A percentile compares a stretch with the other conserved stretches of the same genome.
Conservation (phyloP, 2,329 filamentous ascomycete genomes). For the Nothomitra cinnamomea region DNA sequence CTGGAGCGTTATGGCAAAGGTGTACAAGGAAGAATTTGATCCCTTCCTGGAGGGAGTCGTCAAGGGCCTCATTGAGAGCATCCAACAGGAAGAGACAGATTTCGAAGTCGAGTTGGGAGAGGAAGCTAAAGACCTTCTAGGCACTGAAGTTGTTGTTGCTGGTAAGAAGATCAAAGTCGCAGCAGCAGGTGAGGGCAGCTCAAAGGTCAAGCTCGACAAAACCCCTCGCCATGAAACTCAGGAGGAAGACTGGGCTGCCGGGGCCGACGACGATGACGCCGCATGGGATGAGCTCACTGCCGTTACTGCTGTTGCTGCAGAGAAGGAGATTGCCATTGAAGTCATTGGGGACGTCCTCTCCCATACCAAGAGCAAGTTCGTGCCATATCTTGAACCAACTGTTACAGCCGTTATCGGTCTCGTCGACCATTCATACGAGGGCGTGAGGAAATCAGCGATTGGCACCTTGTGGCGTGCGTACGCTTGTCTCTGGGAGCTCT, state of each 20-base stretch:
- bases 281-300: slow-evolving; percentile 72
- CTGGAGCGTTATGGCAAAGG: slow-evolving; percentile 87
- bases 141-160: slow-evolving; percentile 58
- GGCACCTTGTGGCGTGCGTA: slow-evolving; percentile 88
- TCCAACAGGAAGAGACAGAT: slow-evolving; percentile 78
- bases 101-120: slow-evolving; percentile 61
- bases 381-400: slow-evolving; percentile 78
- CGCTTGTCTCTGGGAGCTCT: slow-evolving; percentile 74
- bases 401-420: slow-evolving; percentile 67
- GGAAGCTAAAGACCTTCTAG: slow-evolving; percentile 55
- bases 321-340: slow-evolving; percentile 95
- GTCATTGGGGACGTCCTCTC: slow-evolving; percentile 86
- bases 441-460: slow-evolving; percentile 80
- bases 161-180: slow-evolving; percentile 74
- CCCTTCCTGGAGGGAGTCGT: slow-evolving; percentile 65
- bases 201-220: not conserved
- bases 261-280: slow-evolving; percentile 57
- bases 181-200: not conserved
- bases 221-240: not conserved
- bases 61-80: slow-evolving; percentile 64
- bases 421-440: slow-evolving; percentile 79
- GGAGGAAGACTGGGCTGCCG: slow-evolving; percentile 22
- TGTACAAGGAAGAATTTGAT: slow-evolving; percentile 72
- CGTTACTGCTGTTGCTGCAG: slow-evolving; percentile 75
- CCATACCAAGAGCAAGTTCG: slow-evolving; percentile 61